Evolutionary conservation across 2,329 filamentous ascomycete genomes (phyloP), one percentile per base, ranked within the genome.

Genomic region (Tolypocladium amazonense): DNA sequence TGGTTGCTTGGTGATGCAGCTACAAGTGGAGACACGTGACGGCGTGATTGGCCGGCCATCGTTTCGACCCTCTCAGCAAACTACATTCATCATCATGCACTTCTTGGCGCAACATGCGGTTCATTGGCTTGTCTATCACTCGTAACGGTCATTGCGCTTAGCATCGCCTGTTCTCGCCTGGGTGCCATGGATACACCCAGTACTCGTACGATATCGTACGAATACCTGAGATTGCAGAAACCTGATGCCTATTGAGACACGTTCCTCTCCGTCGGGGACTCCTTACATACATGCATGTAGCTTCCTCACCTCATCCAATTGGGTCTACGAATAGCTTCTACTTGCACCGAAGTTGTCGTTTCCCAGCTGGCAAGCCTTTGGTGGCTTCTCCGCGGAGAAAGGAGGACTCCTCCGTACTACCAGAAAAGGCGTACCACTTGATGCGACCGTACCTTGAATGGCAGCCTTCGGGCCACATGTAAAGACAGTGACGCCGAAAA

Each of bases 1-100:
- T 53, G 47, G 50, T 30, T 58, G 38, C 23, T 43, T 58, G n/a
- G 50, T 56, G 25, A 30, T n/a, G 27, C 35, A 12, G 56, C 23
- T 39, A 5, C 23, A 33, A 43, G 55, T 56, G 38, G 55, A n/a
- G 35, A 43, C 59, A 62, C 61, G 61, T 62, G 61, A 62, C 58
- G 52, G 37, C 57, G 38, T 52, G 27, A 47, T 60, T 54, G 58
- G 37, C 30, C 20, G n/a, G 11, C 20, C 20, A 37, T 23, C 20
- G 50, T 23, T 23, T 15, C 50, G 35, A 35, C 30, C 27, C 11
- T 30, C 20, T 30, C 20, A 35, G 8, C 27, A 12, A 11, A 20
- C 18, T 30, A 52, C 27, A 11, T 12, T 20, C 18, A 33, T 52
- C 23, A 18, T 27, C 9, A 20, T 30, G 14, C 47, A 30, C 15